Base-by-base conservation (phyloP, 2,329 filamentous ascomycete genomes). In the Trematosphaeria pertusa region DNA sequence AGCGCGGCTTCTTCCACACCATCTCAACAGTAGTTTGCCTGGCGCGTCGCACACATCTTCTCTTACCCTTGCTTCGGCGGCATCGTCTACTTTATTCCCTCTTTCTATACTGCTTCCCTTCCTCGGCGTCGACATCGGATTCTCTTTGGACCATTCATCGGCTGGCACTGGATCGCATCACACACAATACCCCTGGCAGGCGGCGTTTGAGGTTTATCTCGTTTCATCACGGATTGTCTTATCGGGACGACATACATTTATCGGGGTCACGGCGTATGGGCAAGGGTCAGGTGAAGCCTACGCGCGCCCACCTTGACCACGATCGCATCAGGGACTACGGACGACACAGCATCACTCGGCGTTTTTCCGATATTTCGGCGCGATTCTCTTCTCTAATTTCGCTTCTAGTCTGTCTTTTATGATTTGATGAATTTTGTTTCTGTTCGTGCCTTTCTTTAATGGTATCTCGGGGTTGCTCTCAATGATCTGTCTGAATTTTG, bases 121-220 rank as follows among this genome's bases (percentile, higher is more conserved):
- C 32, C 44, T 54, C 37, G 60, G 59, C 61, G 54, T 62, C 48
- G 17, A 37, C 17, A 30, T 41, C 45, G 41, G 49, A 44, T 34
- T 46, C 37, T 50, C 47, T 40, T 42, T 31, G 22, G 33, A 26
- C 12, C 45, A 54, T 56, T 51, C 41, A 61, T 47, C 37, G 47
- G 44, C 35, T 47, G 49, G 46, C 43, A 48, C 48, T 54, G 57
- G 51, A 58, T 57, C 43, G 56, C 59, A 58, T 58, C 54, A 56
- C 48, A 51, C 58, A 68, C 63, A 60, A 70, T 68, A 68, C 67
- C 67, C 66, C 48, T 45, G 61, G 55, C 39, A 56, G 52, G 56
- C 54, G 67, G 67, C 59, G 65, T 66, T 63, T 55, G 36, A 52
- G 41, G 52, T 42, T 52, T 50, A 37, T 37, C 19, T 48, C 37